Percentiles rank a stretch among this genome's conserved stretches.
Evolutionary conservation across 73 alveolate genomes (phyloP).

Genomic region (Paramecium bursaria): DNA sequence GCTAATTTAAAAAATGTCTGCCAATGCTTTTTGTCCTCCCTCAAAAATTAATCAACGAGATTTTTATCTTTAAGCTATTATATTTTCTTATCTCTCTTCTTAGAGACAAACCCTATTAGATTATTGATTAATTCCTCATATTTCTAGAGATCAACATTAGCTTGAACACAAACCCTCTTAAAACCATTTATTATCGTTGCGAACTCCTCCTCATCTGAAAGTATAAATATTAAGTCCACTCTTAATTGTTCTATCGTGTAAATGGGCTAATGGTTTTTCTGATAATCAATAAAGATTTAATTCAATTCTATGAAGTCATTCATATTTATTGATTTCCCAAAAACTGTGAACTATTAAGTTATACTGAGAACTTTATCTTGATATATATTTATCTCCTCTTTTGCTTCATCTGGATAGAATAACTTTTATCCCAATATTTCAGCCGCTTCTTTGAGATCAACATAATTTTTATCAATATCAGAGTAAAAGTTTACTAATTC

Average conservation of each 20-base stretch:
- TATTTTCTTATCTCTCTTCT: neutral
- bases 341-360: too few species aligned
- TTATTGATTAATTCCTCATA: neutral
- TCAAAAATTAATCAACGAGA: neutral
- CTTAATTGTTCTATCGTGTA: conserved; percentile 45
- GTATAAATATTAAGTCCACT: neutral
- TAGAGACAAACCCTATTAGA: neutral
- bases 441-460: neutral
- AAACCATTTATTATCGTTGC: neutral
- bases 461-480: neutral
- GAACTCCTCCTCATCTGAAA: conserved; percentile 24
- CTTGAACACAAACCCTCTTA: conserved; percentile 6
- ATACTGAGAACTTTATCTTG: too few species aligned
- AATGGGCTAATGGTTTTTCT: conserved; percentile 15
- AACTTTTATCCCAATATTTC: neutral
- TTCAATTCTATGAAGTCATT: conserved; percentile 9
- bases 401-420: neutral
- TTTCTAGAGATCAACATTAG: neutral
- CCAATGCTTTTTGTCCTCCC: conserved; percentile 26
- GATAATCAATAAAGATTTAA: neutral
- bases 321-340: neutral
- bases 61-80: neutral
- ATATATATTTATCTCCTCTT: neutral
- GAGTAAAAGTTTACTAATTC: neutral
- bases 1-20: neutral